These are phyloP conservation scores for Fusarium stilboides DNA, from an alignment of 2,329 filamentous ascomycete genomes.

Conservation along the genomic window DNA sequence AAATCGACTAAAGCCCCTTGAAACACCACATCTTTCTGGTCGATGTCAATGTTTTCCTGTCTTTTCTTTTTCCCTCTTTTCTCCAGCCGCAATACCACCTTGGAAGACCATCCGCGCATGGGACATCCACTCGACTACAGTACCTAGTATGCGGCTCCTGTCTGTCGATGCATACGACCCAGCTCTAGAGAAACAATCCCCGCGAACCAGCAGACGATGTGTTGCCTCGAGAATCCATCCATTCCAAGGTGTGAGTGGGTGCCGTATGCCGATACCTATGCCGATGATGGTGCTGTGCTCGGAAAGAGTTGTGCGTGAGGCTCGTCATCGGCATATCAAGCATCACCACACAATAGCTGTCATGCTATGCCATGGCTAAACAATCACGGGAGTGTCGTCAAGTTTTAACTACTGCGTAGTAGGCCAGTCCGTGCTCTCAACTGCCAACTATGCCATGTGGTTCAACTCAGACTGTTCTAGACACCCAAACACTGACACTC, in stretches of 20 bases:
- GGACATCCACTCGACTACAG: conserved; percentile 4
- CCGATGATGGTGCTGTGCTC: too few relatives aligned
- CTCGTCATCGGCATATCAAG: conserved; percentile 3
- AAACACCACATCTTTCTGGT: conserved; percentile 26
- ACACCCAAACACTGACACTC: not conserved
- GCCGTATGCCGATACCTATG: not conserved
- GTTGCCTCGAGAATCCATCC: conserved; percentile 15
- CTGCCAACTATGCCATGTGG: conserved; percentile 15
- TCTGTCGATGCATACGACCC: conserved; percentile 1
- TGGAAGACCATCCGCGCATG: conserved; percentile 11
- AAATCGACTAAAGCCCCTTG: conserved; percentile 34
- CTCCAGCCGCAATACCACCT: conserved; percentile 26
- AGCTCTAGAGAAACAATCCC: conserved; percentile 24
- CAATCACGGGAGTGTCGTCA: conserved; percentile 7
- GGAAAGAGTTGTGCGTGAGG: not conserved
- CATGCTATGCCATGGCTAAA: not conserved
- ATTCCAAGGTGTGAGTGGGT: conserved; percentile 35
- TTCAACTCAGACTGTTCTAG: conserved; percentile 12
- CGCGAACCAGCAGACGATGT: conserved; percentile 20
- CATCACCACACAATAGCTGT: not conserved
- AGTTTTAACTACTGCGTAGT: conserved; percentile 4
- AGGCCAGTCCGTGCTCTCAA: conserved; percentile 4
- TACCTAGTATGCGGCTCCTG: not conserved
- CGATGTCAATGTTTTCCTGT: conserved; percentile 11
- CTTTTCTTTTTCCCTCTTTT: not conserved